Evolutionary conservation across 192 early-diverging fungal genomes (phyloP).

Genomic region (Lunasporangiospora selenospora): DNA sequence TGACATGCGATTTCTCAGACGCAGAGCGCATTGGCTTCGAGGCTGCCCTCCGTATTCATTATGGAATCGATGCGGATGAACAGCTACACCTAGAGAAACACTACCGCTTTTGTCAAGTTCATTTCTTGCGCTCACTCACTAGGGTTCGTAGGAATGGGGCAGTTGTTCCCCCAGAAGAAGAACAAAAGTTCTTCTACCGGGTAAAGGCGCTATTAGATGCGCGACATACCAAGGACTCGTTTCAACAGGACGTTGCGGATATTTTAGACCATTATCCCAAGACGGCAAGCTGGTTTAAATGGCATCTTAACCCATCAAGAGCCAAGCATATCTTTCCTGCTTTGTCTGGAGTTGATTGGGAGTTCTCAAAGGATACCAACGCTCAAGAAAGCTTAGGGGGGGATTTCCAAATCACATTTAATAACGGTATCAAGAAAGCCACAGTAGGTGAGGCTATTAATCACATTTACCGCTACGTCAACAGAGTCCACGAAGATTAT

Average conservation of each 20-base stretch:
- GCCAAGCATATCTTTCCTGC: slow-evolving; percentile 1
- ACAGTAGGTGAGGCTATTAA: too few relatives aligned
- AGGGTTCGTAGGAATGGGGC: background rate
- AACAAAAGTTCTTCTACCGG: background rate
- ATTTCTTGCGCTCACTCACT: slow-evolving; percentile 13
- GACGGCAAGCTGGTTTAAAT: background rate
- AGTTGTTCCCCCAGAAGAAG: background rate
- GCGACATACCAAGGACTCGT: background rate
- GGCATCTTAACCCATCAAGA: background rate
- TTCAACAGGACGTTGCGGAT: background rate
- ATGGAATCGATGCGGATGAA: background rate
- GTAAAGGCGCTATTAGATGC: background rate
- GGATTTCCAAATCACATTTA: slow-evolving; percentile 5
- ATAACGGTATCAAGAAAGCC: too few relatives aligned
- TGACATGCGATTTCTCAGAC: slow-evolving; percentile 28
- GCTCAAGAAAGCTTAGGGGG: slow-evolving; percentile 5
- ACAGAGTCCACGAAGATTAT: too few relatives aligned
- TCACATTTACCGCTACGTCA: too few relatives aligned
- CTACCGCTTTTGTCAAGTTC: slow-evolving; percentile 16
- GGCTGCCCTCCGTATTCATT: background rate
- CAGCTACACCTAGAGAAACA: background rate
- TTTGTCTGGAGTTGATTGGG: background rate
- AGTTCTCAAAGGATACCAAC: background rate
- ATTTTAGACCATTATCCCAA: background rate
- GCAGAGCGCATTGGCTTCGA: slow-evolving; percentile 21